Evolutionary conservation across 2,329 filamentous ascomycete genomes (phyloP), one percentile per base, ranked within the genome.

Genomic region (Pestalotiopsis sp.): DNA sequence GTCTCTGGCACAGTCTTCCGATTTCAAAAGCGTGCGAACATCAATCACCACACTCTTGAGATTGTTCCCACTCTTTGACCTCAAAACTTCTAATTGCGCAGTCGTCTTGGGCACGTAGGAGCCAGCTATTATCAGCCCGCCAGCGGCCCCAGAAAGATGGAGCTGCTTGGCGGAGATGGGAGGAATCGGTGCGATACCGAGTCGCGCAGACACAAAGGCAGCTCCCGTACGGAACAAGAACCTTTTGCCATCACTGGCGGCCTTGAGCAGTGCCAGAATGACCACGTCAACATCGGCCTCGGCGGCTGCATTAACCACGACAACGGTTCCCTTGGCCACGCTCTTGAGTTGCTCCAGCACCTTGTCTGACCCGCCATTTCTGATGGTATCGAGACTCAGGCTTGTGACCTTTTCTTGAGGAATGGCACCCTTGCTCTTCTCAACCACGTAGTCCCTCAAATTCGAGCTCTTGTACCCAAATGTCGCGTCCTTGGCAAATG

Each of bases 81-180:
- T 76, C 9, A 89, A 72, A 2, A 77, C 75, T 31, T 84, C 81
- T 0, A 89, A 75, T 67, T 89, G 87, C 0, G 84, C 82, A 0
- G 87, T 89, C 0, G 87, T 90, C 71, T 89, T 89, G 2, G 86
- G 86, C 0, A 89, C 86, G 59, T 90, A 89, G 0, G 85, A 87
- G 0, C 88, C 87, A 0, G 86, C 87, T 17, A 90, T 82, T 20
- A 89, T 82, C 0, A 90, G 73, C 0, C 86, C 87, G 0, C 87
- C 87, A 0, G 78, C 78, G 2, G 76, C 68, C 0, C 76, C 76
- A 0, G 77, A 77, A 0, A 85, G 75, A 0, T 79, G 70, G 0
- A 89, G 76, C 27, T 86, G 79, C 0, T 74, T 70, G 0, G 84
- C 81, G 0, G 85, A 82, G 12, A 89, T 81, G 0, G 87, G 86